phyloP scores from a whole-genome alignment of 495 filamentous ascomycete species.

The Thermothielavioides terrestris region DNA sequence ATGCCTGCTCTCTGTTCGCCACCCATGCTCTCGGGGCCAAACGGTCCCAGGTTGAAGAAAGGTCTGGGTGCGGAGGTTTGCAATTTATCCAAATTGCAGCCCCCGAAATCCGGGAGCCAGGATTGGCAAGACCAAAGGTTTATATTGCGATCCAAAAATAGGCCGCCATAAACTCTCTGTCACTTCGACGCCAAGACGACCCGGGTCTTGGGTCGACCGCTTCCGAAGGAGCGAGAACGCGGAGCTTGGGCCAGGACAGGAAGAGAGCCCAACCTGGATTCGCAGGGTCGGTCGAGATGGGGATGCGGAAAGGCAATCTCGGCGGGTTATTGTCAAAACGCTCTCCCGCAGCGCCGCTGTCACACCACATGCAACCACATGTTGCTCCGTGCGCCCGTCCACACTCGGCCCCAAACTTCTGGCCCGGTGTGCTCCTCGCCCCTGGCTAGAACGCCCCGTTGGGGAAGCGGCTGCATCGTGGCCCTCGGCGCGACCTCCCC shows the following conservation, averaged over 20 bases:
- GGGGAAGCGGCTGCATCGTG: neutral
- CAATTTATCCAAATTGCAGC: slow-evolving; percentile 29
- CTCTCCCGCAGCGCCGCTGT: neutral
- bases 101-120: slow-evolving; percentile 28
- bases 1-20: slow-evolving; percentile 1
- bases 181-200: neutral
- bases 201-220: neutral
- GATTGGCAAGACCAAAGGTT: slow-evolving; percentile 22
- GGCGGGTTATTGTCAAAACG: slow-evolving; percentile 1
- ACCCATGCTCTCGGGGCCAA: slow-evolving; percentile 4
- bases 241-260: slow-evolving; percentile 1
- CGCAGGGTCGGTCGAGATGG: neutral
- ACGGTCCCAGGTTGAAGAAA: slow-evolving; percentile 2
- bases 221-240: neutral
- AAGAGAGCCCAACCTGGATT: neutral
- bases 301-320: slow-evolving; percentile 7
- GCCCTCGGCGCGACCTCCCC: neutral
- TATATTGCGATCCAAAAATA: slow-evolving; percentile 14
- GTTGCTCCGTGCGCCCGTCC: neutral
- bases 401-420: neutral
- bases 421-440: neutral
- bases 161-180: neutral
- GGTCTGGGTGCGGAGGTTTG: slow-evolving; percentile 19
- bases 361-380: slow-evolving; percentile 6
- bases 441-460: slow-evolving; percentile 1